Conservation (phyloP, 2,329 filamentous ascomycete species). For the Epicoccum sorghinum region DNA sequence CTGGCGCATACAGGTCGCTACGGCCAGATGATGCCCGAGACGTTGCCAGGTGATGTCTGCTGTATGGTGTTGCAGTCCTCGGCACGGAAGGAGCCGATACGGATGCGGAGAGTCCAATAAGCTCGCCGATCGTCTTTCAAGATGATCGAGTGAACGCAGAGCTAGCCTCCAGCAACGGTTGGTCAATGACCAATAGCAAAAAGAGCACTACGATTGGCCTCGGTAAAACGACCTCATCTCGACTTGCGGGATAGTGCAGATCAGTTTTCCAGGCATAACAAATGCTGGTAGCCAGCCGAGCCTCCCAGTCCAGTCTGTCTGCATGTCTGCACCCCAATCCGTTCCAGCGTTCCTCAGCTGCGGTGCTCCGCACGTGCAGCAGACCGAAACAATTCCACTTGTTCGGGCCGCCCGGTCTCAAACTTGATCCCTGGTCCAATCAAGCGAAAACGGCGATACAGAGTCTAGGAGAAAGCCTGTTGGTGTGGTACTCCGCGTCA, state of each 20-base stretch:
- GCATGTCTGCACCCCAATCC: constrained; percentile 1
- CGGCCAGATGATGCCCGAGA: background rate
- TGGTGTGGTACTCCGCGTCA: constrained; percentile 7
- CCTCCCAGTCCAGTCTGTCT: constrained; percentile 2
- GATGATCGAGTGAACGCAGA: constrained; percentile 8
- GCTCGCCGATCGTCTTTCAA: constrained; percentile 3
- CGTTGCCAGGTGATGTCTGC: background rate
- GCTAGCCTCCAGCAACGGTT: background rate
- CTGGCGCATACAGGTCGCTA: no score
- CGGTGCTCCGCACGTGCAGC: background rate
- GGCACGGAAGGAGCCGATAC: constrained; percentile 12
- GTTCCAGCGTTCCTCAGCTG: background rate
- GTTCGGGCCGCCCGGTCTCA: constrained; percentile 1
- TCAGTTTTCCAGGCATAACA: constrained; percentile 8
- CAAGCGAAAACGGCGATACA: background rate
- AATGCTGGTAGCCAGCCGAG: constrained; percentile 5
- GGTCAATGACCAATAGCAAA: constrained; percentile 1
- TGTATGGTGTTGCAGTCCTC: constrained; percentile 1
- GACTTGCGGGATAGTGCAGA: constrained; percentile 7
- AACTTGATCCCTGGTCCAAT: background rate
- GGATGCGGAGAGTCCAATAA: constrained; percentile 5
- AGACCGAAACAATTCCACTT: background rate
- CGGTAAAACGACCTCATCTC: constrained; percentile 2
- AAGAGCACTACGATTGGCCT: constrained; percentile 9
- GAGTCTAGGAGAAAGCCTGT: background rate